phyloP scores from a whole-genome alignment of 345 rosid species.

The Capsella bursapastoris region DNA sequence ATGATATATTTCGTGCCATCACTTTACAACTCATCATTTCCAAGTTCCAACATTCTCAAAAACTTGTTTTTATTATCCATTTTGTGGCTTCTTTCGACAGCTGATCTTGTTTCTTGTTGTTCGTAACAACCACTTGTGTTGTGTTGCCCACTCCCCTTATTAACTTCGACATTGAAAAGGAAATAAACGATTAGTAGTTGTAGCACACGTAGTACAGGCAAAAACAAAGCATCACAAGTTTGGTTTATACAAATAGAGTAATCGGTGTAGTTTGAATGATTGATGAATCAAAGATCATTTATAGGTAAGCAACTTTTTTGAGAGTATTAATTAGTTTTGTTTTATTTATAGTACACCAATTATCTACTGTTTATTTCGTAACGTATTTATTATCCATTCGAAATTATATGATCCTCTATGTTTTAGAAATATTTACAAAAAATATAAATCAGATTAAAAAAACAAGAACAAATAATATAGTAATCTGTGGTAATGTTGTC shows the following conservation, averaged over 20 bases:
- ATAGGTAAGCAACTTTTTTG: background rate
- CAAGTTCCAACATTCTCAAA: constrained; percentile 43
- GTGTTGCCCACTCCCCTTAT: constrained; percentile 40
- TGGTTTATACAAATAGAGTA: constrained; percentile 27
- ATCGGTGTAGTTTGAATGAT: constrained; percentile 18
- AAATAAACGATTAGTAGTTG: background rate
- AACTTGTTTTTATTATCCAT: constrained; percentile 2
- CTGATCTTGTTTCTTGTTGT: constrained; percentile 38
- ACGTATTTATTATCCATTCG: no score
- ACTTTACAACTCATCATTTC: constrained; percentile 48
- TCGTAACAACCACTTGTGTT: constrained; percentile 39
- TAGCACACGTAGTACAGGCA: constrained; percentile 6
- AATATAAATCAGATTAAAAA: background rate
- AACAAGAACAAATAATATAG: background rate
- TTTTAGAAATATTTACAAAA: background rate
- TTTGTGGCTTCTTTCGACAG: constrained; percentile 32
- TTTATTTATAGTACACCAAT: background rate
- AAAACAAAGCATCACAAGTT: constrained; percentile 13
- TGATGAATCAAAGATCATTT: constrained; percentile 26
- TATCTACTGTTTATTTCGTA: no score
- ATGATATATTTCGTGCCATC: constrained; percentile 30
- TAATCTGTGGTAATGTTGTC: background rate
- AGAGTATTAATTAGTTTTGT: background rate
- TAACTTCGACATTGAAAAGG: constrained; percentile 23
- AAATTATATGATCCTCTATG: no score